These are phyloP conservation scores for Vachellia pachyceras DNA, from an alignment of 306 rosid species.

Conservation along the genomic window DNA sequence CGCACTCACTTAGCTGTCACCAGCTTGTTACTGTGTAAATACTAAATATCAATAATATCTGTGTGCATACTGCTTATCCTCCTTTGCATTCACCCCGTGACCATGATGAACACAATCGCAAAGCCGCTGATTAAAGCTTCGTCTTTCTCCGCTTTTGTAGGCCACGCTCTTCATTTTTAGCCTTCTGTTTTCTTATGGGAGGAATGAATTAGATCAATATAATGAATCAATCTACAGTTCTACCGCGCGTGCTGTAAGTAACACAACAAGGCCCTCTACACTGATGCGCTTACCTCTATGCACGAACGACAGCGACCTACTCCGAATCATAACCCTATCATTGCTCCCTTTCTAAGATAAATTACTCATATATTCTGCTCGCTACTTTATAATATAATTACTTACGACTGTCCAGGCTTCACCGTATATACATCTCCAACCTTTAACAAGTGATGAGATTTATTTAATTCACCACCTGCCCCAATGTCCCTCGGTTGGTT, in stretches of 20 bases:
- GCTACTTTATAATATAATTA: background rate
- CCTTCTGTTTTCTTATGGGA: no score
- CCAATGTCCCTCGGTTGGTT: background rate
- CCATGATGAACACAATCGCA: background rate
- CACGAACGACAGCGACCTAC: background rate
- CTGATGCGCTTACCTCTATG: background rate
- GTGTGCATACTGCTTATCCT: background rate
- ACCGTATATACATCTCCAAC: background rate
- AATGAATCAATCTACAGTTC: no score
- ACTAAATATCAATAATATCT: no score
- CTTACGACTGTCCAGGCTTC: background rate
- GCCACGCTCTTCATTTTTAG: no score
- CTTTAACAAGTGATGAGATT: conserved; percentile 18
- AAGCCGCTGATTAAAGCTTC: no score
- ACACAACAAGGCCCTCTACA: background rate
- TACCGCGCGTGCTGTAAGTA: background rate
- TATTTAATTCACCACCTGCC: background rate
- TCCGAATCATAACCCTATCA: conserved; percentile 39
- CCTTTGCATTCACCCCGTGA: background rate
- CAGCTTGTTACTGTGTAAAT: background rate
- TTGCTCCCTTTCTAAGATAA: conserved; percentile 6
- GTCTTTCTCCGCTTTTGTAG: no score
- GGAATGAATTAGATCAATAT: no score
- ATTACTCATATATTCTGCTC: background rate
- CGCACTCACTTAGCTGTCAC: background rate